These are phyloP conservation scores for Taphrina betulina DNA, from an alignment of 1,139 yeast species.

Conservation along the genomic window DNA sequence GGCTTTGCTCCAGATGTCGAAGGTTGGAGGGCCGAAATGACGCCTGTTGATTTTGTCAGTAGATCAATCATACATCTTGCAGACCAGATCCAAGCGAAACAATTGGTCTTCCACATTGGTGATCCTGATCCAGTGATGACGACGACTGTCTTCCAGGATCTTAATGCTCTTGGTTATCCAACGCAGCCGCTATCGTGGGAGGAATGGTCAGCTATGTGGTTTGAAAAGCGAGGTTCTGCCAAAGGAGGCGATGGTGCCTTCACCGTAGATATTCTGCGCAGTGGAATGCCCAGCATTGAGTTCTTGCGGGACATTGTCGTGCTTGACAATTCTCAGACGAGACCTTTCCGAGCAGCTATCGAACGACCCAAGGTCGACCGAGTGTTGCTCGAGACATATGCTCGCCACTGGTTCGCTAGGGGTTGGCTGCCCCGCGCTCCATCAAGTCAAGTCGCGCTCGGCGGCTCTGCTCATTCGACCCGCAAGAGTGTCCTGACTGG, in stretches of 20 bases:
- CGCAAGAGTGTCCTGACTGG: conserved; percentile 15
- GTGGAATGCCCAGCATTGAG: conserved; percentile 27
- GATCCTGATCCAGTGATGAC: conserved; percentile 21
- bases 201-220: conserved; percentile 13
- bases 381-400: conserved; percentile 13
- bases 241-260: conserved; percentile 20
- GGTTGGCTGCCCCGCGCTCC: conserved; percentile 24
- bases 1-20: conserved; percentile 80
- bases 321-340: conserved; percentile 20
- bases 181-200: conserved; percentile 26
- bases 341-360: conserved; percentile 12
- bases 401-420: conserved; percentile 19
- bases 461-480: conserved; percentile 12
- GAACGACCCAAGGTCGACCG: conserved; percentile 24
- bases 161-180: conserved; percentile 14
- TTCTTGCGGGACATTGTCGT: conserved; percentile 11
- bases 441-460: conserved; percentile 2
- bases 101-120: conserved; percentile 19
- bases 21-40: conserved; percentile 48
- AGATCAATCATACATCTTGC: conserved; percentile 12
- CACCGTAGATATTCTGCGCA: conserved; percentile 15
- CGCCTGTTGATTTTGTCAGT: conserved; percentile 25
- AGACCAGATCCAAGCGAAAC: conserved; percentile 16
- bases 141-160: conserved; percentile 3
- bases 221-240: conserved; percentile 15